A percentile compares a stretch with the other conserved stretches of the same genome.
Evolutionary conservation across 2,329 filamentous ascomycete species (phyloP).

Genomic region (Ophiostoma sp.): DNA sequence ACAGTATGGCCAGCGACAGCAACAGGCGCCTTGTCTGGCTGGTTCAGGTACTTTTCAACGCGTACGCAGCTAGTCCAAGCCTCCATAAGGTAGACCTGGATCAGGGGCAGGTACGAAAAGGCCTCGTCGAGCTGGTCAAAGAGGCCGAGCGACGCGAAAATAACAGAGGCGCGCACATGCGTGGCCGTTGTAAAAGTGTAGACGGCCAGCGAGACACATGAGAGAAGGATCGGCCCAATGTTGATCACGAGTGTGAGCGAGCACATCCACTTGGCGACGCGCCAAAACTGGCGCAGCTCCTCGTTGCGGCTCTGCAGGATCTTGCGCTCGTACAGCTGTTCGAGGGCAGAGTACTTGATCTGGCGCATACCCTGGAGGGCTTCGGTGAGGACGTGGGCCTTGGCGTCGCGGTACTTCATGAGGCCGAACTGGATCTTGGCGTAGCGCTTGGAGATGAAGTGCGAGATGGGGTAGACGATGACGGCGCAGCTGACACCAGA

Average conservation of each 20-base stretch:
- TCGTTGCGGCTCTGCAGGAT: conserved; percentile 34
- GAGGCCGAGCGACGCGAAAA: conserved; percentile 35
- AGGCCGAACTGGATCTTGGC: conserved; percentile 33
- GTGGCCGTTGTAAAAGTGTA: conserved; percentile 34
- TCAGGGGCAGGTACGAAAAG: conserved; percentile 31
- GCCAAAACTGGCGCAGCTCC: conserved; percentile 35
- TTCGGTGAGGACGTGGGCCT: conserved; percentile 35
- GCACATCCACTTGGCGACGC: conserved; percentile 31
- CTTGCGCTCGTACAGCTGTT: conserved; percentile 34
- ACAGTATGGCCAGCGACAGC: conserved; percentile 29
- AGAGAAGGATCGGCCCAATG: conserved; percentile 33
- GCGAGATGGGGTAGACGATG: conserved; percentile 31
- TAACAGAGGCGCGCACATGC: conserved; percentile 34
- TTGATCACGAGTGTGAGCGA: conserved; percentile 32
- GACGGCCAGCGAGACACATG: conserved; percentile 32
- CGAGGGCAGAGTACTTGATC: conserved; percentile 37
- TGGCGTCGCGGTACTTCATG: conserved; percentile 36
- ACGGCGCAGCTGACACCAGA: conserved; percentile 31
- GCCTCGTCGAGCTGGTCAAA: conserved; percentile 36
- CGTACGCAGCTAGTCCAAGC: conserved; percentile 36
- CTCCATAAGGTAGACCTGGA: conserved; percentile 35
- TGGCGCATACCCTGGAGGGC: conserved; percentile 37
- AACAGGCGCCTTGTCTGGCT: conserved; percentile 31
- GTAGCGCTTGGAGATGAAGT: conserved; percentile 32
- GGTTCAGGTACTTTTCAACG: conserved; percentile 34